Conservation (phyloP, 148 eudicot genomes). For the Silene latifolia region DNA sequence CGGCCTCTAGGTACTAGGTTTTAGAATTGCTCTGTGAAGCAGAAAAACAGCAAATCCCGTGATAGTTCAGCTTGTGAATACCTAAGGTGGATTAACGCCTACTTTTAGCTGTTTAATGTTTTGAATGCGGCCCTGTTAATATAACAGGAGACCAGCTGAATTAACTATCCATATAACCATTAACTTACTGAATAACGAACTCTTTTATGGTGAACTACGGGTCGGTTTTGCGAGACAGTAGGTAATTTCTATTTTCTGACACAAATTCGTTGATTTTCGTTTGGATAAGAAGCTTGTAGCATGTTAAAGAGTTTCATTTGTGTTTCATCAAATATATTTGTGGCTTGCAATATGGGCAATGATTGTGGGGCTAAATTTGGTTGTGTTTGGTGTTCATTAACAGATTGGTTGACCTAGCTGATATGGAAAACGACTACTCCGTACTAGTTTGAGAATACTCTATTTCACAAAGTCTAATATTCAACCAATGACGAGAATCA, state of each 20-base stretch:
- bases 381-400: constrained; percentile 15
- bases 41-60: no score
- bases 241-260: no score
- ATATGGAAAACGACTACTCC: neutral
- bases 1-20: neutral
- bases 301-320: neutral
- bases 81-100: no score
- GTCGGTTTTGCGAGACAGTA: neutral
- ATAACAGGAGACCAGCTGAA: neutral
- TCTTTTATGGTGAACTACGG: neutral
- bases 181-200: neutral
- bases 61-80: no score
- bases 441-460: neutral
- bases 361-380: constrained; percentile 13
- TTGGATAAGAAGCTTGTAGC: neutral
- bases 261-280: no score
- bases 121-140: neutral
- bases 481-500: constrained; percentile 3
- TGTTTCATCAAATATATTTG: neutral
- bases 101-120: neutral
- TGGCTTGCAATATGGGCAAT: neutral
- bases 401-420: constrained; percentile 12
- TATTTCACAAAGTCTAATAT: neutral
- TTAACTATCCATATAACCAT: neutral
- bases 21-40: neutral